Percentiles rank a stretch among this genome's conserved stretches.
These are phyloP conservation scores for Yamadazyma philogaea DNA, from an alignment of 805 yeast genomes.

Conservation along the genomic window DNA sequence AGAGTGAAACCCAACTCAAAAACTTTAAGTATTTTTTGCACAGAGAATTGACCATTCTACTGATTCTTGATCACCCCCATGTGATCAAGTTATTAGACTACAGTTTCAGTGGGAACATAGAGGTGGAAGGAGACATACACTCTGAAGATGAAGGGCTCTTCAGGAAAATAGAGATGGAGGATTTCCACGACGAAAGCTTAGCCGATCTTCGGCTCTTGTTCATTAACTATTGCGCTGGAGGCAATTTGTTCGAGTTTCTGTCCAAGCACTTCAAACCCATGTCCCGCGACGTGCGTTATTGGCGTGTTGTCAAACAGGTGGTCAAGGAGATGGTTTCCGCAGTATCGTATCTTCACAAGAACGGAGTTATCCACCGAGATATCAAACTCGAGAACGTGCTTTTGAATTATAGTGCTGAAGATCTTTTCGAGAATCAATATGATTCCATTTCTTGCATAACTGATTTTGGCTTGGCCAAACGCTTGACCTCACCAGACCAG, in stretches of 20 bases:
- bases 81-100: slow-evolving; percentile 61
- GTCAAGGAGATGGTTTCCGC: slow-evolving; percentile 72
- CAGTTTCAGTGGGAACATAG: slow-evolving; percentile 28
- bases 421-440: slow-evolving; percentile 15
- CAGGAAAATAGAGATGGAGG: background rate
- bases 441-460: slow-evolving; percentile 46
- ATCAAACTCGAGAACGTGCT: slow-evolving; percentile 83
- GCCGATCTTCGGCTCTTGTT: slow-evolving; percentile 40
- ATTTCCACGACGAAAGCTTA: background rate
- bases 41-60: slow-evolving; percentile 70
- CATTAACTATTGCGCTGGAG: slow-evolving; percentile 78
- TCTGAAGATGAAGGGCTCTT: slow-evolving; percentile 19
- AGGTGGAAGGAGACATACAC: background rate
- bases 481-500: slow-evolving; percentile 57
- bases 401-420: slow-evolving; percentile 33
- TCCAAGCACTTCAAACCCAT: slow-evolving; percentile 30
- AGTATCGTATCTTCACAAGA: slow-evolving; percentile 64
- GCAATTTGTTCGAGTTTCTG: slow-evolving; percentile 71
- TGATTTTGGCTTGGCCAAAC: slow-evolving; percentile 86
- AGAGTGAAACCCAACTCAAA: slow-evolving; percentile 21
- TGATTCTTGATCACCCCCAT: slow-evolving; percentile 58
- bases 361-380: slow-evolving; percentile 81
- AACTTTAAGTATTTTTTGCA: slow-evolving; percentile 37
- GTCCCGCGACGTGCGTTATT: slow-evolving; percentile 37
- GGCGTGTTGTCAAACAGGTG: slow-evolving; percentile 54